These are phyloP conservation scores for Bipolaris zeicola DNA, from an alignment of 2,329 filamentous ascomycete species.

Conservation along the genomic window DNA sequence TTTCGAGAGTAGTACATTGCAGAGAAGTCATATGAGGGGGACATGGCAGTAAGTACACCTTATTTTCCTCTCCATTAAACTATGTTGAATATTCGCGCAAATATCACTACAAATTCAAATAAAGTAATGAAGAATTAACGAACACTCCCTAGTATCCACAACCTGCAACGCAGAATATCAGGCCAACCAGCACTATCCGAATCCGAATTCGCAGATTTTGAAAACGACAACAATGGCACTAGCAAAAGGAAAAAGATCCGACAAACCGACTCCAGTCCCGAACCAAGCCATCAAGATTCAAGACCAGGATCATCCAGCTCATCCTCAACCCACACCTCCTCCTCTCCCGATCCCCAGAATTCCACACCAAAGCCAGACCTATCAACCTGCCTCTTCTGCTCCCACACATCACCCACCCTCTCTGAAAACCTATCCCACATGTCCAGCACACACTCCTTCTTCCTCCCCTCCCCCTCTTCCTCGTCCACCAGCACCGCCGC, in stretches of 20 bases:
- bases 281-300: too few relatives aligned
- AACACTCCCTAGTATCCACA: not conserved
- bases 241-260: not conserved
- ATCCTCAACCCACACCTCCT: too few relatives aligned
- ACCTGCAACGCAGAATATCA: slow-evolving; percentile 1
- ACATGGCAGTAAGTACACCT: slow-evolving; percentile 5
- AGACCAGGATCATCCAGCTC: not conserved
- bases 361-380: not conserved
- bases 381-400: slow-evolving; percentile 7
- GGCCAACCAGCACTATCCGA: not conserved
- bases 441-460: slow-evolving; percentile 1
- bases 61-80: not conserved
- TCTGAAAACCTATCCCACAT: slow-evolving; percentile 3
- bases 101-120: too few relatives aligned
- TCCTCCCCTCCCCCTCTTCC: not conserved
- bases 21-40: slow-evolving; percentile 5
- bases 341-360: too few relatives aligned
- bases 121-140: too few relatives aligned
- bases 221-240: not conserved
- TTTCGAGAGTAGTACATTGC: not conserved
- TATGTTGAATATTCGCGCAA: too few relatives aligned
- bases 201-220: not conserved
- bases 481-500: not conserved
- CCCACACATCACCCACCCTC: not conserved
- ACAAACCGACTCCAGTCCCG: not conserved